phyloP scores from a whole-genome alignment of 129 eudicot genomes.

The Rutidosis leptorrhynchoides region DNA sequence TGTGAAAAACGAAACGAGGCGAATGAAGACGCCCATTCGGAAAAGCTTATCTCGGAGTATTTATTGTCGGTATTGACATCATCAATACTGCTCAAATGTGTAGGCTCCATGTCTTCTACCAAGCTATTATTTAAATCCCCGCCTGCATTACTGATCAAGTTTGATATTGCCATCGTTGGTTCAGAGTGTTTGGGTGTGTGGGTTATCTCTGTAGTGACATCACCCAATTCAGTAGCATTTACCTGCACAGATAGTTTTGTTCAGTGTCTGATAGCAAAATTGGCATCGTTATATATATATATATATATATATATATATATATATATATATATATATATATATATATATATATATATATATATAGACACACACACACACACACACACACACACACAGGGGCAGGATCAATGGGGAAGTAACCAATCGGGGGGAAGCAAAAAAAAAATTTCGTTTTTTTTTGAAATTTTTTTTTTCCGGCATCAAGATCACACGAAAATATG shows the following conservation, averaged over 20 bases:
- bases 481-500: too few species aligned
- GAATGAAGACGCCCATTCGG: constrained; percentile 32
- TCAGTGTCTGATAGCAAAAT: constrained; percentile 6
- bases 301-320: too few species aligned
- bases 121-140: constrained; percentile 35
- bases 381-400: too few species aligned
- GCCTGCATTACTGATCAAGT: constrained; percentile 30
- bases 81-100: constrained; percentile 18
- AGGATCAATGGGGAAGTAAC: too few species aligned
- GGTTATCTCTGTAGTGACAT: constrained; percentile 19
- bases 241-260: constrained; percentile 38
- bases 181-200: constrained; percentile 22
- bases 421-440: too few species aligned
- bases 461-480: too few species aligned
- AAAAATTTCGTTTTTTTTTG: too few species aligned
- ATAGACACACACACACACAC: too few species aligned
- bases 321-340: too few species aligned
- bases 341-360: too few species aligned
- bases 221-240: constrained; percentile 32
- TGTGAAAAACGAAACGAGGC: constrained; percentile 26
- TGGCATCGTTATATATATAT: not conserved
- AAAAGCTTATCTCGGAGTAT: constrained; percentile 28
- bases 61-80: constrained; percentile 23
- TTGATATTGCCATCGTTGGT: constrained; percentile 27
- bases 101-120: constrained; percentile 26